These are phyloP conservation scores for Micractinium sp. DNA, from an alignment of 139 green algal genomes.

Conservation along the genomic window DNA sequence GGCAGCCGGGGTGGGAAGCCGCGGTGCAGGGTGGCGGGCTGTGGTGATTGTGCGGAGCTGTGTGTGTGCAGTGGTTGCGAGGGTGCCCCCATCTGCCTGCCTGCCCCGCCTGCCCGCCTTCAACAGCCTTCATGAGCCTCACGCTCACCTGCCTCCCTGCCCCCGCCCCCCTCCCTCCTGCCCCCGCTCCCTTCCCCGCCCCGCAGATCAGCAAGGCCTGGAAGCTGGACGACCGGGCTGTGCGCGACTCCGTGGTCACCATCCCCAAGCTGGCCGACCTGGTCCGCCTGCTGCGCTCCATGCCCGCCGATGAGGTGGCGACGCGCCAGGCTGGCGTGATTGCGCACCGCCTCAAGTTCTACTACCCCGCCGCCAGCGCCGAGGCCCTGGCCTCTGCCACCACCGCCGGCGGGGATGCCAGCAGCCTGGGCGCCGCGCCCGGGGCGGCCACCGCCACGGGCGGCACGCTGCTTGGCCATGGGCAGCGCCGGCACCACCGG, in stretches of 20 bases:
- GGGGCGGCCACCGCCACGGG: neutral
- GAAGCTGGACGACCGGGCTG: constrained; percentile 38
- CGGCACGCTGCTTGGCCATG: neutral
- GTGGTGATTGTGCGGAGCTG: neutral
- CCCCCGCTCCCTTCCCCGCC: neutral
- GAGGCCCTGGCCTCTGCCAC: neutral
- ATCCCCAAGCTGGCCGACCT: constrained; percentile 30
- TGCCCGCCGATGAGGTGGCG: constrained; percentile 19
- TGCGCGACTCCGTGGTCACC: constrained; percentile 4
- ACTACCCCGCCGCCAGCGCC: constrained; percentile 27
- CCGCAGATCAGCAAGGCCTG: constrained; percentile 38
- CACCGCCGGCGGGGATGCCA: neutral
- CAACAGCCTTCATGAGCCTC: neutral
- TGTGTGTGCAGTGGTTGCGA: neutral
- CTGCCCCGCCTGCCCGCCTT: neutral
- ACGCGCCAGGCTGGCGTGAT: constrained; percentile 20
- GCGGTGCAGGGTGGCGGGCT: neutral
- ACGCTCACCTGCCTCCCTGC: neutral
- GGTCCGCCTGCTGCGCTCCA: constrained; percentile 33
- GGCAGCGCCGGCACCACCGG: neutral
- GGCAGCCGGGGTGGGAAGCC: too few species aligned
- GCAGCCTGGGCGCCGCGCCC: neutral
- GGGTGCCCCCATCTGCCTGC: neutral
- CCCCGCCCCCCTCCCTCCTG: neutral
- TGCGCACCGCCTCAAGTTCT: constrained; percentile 45